These are phyloP conservation scores for Coemansia erecta DNA, from an alignment of 192 early-diverging fungal genomes.

Conservation along the genomic window DNA sequence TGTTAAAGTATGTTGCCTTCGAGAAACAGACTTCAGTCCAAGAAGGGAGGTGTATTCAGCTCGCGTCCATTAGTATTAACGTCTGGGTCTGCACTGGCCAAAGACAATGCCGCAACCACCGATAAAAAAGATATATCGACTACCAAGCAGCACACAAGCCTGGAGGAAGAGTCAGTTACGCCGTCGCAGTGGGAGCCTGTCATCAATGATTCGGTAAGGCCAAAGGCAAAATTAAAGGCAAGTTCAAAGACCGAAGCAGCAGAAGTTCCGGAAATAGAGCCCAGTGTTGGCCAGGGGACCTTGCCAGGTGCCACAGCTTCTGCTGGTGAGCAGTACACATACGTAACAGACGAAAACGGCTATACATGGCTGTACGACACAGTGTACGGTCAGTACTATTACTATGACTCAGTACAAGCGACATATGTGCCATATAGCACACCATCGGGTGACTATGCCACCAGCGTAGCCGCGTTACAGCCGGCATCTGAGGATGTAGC, in stretches of 20 bases:
- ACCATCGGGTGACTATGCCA: slow-evolving; percentile 8
- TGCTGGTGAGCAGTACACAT: slow-evolving; percentile 38
- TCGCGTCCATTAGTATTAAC: not conserved
- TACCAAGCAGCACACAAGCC: not conserved
- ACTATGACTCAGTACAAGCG: slow-evolving; percentile 34
- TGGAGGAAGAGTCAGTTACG: not conserved
- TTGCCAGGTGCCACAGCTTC: not conserved
- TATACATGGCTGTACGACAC: slow-evolving; percentile 46
- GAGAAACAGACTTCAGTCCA: slow-evolving; percentile 5
- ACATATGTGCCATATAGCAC: slow-evolving; percentile 26
- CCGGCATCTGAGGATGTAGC: not conserved
- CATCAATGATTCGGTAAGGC: not conserved
- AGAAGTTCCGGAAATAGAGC: not conserved
- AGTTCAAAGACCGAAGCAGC: not conserved
- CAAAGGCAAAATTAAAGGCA: slow-evolving; percentile 1
- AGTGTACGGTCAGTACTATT: slow-evolving; percentile 45
- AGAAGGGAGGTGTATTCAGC: not conserved
- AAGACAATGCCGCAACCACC: too few species aligned
- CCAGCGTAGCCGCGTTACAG: not conserved
- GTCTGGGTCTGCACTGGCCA: not conserved
- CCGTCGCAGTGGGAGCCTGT: not conserved
- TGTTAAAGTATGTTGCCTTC: not conserved
- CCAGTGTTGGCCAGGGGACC: not conserved
- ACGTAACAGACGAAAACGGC: slow-evolving; percentile 39
- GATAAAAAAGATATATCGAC: not conserved